Conservation (phyloP, 768 basidiomycete genomes). For the Boletellus ananiceps region DNA sequence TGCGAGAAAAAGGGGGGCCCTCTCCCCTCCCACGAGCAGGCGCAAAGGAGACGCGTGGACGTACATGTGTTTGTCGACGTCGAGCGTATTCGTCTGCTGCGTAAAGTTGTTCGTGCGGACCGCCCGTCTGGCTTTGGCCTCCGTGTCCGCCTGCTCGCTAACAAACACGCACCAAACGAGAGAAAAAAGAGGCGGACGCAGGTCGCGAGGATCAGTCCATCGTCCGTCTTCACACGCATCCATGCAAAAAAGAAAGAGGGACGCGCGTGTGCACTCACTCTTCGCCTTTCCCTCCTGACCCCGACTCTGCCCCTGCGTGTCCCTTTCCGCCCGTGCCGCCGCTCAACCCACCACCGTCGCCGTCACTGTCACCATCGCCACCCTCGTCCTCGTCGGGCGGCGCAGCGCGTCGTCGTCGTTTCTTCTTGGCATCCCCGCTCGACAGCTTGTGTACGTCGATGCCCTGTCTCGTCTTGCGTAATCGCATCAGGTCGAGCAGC, state of each 20-base stretch:
- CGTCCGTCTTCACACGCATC: neutral
- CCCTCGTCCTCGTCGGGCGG: slow-evolving; percentile 41
- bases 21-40: too few species aligned
- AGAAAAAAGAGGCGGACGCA: too few species aligned
- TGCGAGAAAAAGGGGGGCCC: too few species aligned
- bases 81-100: slow-evolving; percentile 91
- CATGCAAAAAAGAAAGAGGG: neutral
- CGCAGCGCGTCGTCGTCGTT: slow-evolving; percentile 51
- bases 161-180: neutral
- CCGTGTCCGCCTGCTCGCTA: slow-evolving; percentile 62
- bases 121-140: slow-evolving; percentile 65
- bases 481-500: slow-evolving; percentile 76
- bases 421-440: slow-evolving; percentile 77
- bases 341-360: slow-evolving; percentile 53
- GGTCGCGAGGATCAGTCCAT: neutral
- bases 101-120: slow-evolving; percentile 93
- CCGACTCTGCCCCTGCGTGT: neutral
- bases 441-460: slow-evolving; percentile 84
- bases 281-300: slow-evolving; percentile 27
- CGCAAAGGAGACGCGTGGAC: slow-evolving; percentile 24
- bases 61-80: slow-evolving; percentile 98
- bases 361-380: slow-evolving; percentile 26
- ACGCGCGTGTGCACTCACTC: slow-evolving; percentile 40
- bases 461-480: slow-evolving; percentile 68
- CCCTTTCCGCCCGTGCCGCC: slow-evolving; percentile 31